These are phyloP conservation scores for Diaporthe citri DNA, from an alignment of 2,329 filamentous ascomycete species.

Conservation along the genomic window DNA sequence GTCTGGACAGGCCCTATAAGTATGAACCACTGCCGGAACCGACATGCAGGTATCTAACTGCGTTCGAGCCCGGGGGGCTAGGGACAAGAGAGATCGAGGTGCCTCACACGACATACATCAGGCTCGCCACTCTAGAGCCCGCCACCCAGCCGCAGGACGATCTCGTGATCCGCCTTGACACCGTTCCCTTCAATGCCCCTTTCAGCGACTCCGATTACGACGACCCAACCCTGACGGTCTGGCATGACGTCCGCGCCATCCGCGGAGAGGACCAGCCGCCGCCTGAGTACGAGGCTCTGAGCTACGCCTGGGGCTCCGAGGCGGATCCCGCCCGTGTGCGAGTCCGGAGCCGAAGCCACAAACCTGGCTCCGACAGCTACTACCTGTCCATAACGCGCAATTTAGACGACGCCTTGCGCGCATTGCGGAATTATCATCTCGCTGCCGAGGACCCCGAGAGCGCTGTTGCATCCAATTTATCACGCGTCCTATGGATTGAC, in stretches of 20 bases:
- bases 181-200: constrained; percentile 3
- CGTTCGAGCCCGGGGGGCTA: neutral
- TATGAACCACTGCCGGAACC: constrained; percentile 6
- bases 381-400: constrained; percentile 6
- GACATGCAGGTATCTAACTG: neutral
- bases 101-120: neutral
- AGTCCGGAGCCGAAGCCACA: neutral
- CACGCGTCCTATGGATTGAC: constrained; percentile 29
- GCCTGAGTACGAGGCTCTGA: constrained; percentile 16
- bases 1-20: neutral
- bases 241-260: neutral
- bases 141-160: neutral
- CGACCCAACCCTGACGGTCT: neutral
- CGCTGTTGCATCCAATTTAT: neutral
- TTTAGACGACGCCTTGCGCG: neutral
- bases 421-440: neutral
- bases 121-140: constrained; percentile 15
- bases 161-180: neutral
- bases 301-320: constrained; percentile 16
- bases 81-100: neutral
- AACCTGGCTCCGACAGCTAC: neutral
- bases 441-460: neutral
- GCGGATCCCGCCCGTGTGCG: neutral
- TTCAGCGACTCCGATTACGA: neutral
- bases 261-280: neutral